Evolutionary conservation across 2,329 filamentous ascomycete species (phyloP), one percentile per base, ranked within the genome.

Genomic region (Botrytis tulipae): DNA sequence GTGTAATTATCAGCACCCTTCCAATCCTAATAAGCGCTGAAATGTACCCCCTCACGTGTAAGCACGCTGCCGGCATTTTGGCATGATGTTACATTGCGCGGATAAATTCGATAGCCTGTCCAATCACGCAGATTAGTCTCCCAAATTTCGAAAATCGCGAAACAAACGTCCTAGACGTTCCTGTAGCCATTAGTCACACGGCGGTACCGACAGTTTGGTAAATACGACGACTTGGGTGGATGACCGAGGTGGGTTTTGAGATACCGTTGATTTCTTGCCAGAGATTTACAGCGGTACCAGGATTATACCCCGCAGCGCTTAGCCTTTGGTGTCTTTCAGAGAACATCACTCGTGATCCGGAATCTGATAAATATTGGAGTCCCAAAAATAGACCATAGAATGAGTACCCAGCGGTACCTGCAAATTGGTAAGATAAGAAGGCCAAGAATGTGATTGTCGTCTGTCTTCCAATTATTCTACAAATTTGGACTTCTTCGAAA

Each of bases 141-240:
- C 32, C 14, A 22, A 60, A 29, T 29, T 7, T 37, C 32, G 22
- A 37, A 25, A 37, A 60, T 25, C 20, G 9, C 57, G 20, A 60
- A 37, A 60, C 18, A 22, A 60, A 37, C 32, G 3, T 12, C 32
- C 35, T 3, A 22, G 29, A 10, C 57, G 57, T 32, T 60, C 57
- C 29, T 60, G 32, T 35, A 62, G 16, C 35, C 35, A 40, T 14
- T n/a, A 40, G 60, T 62, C 60, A 62, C 59, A 61, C 12, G 35
- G 60, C 22, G 60, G 59, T 62, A 62, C 60, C 60, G 60, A 37
- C n/a, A 62, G 22, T 40, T n/a, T 62, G 60, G 60, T 40, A 40
- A 18, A 62, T 62, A 40, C 32, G 60, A 62, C 2, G 9, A 60
- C 32, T 7, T 16, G 5, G 48, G 12, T 54, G 25, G 12, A 37